Conservation (phyloP, 306 rosid species). For the Medicago truncatula region MtrunA17r5.0-ANR NC_053045.1:12791001-12791500, state of each 20-base stretch:
- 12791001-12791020: not conserved
- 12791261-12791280: not conserved
- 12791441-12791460: not conserved
- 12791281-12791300: not conserved
- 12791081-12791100: conserved; percentile 6
- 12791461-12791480: conserved; percentile 12
- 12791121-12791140: conserved; percentile 4
- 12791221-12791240: not conserved
- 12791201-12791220: not conserved
- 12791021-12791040: not conserved
- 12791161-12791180: conserved; percentile 16
- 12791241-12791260: not conserved
- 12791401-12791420: conserved; percentile 29
- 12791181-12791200: conserved; percentile 7
- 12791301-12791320: not conserved
- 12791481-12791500: conserved; percentile 3
- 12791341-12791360: not conserved
- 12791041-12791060: not conserved
- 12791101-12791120: conserved; percentile 21
- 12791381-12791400: not conserved
- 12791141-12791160: conserved; percentile 16
- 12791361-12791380: conserved; percentile 2
- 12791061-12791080: not conserved
- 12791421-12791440: not conserved
- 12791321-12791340: not conserved